Conservation (phyloP, 169 alveolate genomes). For the Eimeria falciformis region DNA sequence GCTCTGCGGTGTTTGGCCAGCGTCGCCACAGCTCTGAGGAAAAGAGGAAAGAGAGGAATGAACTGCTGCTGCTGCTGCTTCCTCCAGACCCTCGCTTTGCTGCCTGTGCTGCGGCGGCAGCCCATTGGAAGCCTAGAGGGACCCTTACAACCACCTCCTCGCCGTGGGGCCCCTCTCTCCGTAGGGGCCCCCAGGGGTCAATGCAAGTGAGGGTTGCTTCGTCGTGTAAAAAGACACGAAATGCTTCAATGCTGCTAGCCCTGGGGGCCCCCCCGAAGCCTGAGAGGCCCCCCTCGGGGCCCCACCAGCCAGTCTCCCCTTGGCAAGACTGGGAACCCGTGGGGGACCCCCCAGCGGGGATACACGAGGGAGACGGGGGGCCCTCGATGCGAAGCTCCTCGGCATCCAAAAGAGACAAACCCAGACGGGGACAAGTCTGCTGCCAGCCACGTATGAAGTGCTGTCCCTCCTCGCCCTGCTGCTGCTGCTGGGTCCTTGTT, state of each 20-base stretch:
- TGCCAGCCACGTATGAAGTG: not conserved
- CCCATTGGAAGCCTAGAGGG: not conserved
- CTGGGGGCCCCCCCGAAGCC: not conserved
- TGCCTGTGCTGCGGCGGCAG: not conserved
- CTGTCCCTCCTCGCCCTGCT: not conserved
- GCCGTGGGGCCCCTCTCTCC: too few relatives aligned
- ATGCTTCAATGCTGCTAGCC: not conserved
- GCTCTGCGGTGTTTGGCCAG: conserved; percentile 51
- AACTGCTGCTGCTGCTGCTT: not conserved
- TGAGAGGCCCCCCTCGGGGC: not conserved
- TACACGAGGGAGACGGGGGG: not conserved
- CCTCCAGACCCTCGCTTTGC: not conserved
- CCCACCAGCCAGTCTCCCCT: not conserved
- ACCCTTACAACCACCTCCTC: not conserved
- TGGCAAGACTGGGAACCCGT: not conserved
- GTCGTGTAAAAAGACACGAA: not conserved
- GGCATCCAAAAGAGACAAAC: not conserved
- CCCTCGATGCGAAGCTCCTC: not conserved
- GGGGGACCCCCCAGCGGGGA: not conserved
- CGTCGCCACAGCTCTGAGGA: not conserved
- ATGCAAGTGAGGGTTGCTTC: not conserved
- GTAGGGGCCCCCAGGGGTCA: not conserved
- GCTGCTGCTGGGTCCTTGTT: not conserved
- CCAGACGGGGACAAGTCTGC: not conserved
- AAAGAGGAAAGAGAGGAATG: not conserved